Evolutionary conservation across 495 filamentous ascomycete genomes (phyloP).

Genomic region (Trichoderma erinaceum): DNA sequence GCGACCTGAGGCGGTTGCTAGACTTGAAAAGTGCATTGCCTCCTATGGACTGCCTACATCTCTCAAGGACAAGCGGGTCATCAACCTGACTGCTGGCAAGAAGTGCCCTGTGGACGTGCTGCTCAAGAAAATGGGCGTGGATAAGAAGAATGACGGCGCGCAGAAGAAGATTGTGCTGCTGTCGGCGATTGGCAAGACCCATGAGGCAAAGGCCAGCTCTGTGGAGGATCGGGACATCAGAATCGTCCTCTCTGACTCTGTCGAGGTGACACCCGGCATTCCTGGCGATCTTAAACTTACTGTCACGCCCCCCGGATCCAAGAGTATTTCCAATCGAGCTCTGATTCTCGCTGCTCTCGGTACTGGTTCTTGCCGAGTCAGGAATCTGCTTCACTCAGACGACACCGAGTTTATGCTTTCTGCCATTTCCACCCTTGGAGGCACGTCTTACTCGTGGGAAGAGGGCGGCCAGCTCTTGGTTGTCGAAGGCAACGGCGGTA

Average conservation of each 20-base stretch:
- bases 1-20: constrained; percentile 77
- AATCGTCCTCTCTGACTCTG: constrained; percentile 73
- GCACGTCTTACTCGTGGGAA: constrained; percentile 93
- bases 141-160: constrained; percentile 96
- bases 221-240: constrained; percentile 82
- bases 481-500: constrained; percentile 83
- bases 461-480: constrained; percentile 84
- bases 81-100: constrained; percentile 78
- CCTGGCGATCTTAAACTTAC: constrained; percentile 55
- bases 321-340: constrained; percentile 95
- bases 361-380: constrained; percentile 77
- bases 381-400: constrained; percentile 90
- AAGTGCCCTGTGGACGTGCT: constrained; percentile 86
- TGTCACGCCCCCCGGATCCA: constrained; percentile 89
- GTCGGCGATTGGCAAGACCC: constrained; percentile 78
- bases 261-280: constrained; percentile 66
- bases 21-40: constrained; percentile 85
- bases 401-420: constrained; percentile 96
- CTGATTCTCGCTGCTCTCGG: constrained; percentile 89
- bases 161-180: constrained; percentile 98
- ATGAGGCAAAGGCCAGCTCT: constrained; percentile 79
- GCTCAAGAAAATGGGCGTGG: constrained; percentile 87
- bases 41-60: constrained; percentile 89
- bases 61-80: constrained; percentile 74
- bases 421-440: constrained; percentile 72